Evolutionary conservation across 768 basidiomycete species (phyloP), one percentile per base, ranked within the genome.

Genomic region (Trametes cingulata): DNA sequence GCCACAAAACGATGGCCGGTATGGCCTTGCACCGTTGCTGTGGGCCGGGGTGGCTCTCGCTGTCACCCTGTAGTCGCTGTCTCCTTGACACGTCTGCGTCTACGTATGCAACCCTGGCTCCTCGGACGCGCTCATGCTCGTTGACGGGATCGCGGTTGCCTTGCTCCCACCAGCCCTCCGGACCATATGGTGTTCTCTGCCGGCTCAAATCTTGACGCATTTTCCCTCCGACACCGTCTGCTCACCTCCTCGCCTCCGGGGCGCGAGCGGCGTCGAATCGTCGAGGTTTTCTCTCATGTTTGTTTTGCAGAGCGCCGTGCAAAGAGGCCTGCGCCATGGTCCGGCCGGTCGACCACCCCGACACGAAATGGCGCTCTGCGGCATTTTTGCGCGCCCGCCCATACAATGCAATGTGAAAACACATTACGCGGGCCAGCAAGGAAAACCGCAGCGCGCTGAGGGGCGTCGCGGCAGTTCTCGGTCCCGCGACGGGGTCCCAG

Each of bases 401-500:
- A 33, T 33, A 33, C 29, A 33, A 33, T 33, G 29, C 29, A 33
- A 3, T 40, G 39, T 13, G 39, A 40, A n/a, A 40, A 40, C 39
- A 33, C 39, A 40, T 40, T n/a, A 15, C 39, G 14, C 39, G 39
- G 39, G 39, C 14, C 39, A 40, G 13, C 14, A 5, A 40, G 39
- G 14, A 14, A 40, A 15, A 25, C 45, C 6, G 13, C 19, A 25
- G 22, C 45, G 8, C 22, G 13, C 13, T 46, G 20, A 13, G 45
- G 14, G 24, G 22, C 27, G 42, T 43, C 52, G 40, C 52, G 52
- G 52, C 40, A 27, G 35, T 53, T 42, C 15, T 54, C 53, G 42
- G 53, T 45, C 53, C 53, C 53, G 53, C 53, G 33, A 39, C 35
- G 15, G 9, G 20, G 7, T 37, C 29, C 4, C n/a, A n/a, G n/a